phyloP scores from a whole-genome alignment of 1,284 basidiomycete species.

The Tilletia horrida region DNA sequence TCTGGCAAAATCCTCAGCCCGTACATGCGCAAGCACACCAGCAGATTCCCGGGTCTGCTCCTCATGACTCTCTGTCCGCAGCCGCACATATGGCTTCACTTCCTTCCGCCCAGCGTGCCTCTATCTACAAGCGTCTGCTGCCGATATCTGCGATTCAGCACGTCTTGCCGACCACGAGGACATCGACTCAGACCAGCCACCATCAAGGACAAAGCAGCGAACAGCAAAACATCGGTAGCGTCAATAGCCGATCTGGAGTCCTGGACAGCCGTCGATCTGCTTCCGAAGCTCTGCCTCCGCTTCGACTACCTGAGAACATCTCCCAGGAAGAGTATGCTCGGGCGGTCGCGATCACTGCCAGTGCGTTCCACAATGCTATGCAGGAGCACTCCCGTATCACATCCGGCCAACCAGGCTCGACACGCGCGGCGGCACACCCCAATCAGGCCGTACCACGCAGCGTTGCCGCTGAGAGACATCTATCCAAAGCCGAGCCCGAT shows the following conservation, averaged over 20 bases:
- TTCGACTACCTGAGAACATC: conserved; percentile 39
- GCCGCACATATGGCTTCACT: conserved; percentile 32
- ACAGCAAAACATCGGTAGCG: background rate
- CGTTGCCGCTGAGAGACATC: conserved; percentile 25
- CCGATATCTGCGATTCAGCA: conserved; percentile 48
- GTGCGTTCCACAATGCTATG: conserved; percentile 41
- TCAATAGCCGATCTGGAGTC: background rate
- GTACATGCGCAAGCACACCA: conserved; percentile 16
- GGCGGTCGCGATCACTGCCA: conserved; percentile 41
- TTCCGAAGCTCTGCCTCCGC: conserved; percentile 24
- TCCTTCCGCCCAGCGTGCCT: conserved; percentile 62
- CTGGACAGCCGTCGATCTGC: background rate
- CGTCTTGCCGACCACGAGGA: conserved; percentile 39
- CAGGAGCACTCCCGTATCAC: conserved; percentile 29
- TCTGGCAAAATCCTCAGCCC: conserved; percentile 81
- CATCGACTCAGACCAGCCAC: background rate
- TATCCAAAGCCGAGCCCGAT: conserved; percentile 33
- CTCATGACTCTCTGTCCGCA: conserved; percentile 50
- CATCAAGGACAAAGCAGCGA: conserved; percentile 14
- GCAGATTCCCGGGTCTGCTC: conserved; percentile 23
- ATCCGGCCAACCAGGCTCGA: conserved; percentile 12
- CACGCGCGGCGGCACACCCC: conserved; percentile 21
- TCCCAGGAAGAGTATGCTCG: conserved; percentile 45
- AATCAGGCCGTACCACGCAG: conserved; percentile 26
- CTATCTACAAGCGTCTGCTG: conserved; percentile 69